Evolutionary conservation across 2,329 filamentous ascomycete species (phyloP).

Genomic region (Parafenestella ontariensis): DNA sequence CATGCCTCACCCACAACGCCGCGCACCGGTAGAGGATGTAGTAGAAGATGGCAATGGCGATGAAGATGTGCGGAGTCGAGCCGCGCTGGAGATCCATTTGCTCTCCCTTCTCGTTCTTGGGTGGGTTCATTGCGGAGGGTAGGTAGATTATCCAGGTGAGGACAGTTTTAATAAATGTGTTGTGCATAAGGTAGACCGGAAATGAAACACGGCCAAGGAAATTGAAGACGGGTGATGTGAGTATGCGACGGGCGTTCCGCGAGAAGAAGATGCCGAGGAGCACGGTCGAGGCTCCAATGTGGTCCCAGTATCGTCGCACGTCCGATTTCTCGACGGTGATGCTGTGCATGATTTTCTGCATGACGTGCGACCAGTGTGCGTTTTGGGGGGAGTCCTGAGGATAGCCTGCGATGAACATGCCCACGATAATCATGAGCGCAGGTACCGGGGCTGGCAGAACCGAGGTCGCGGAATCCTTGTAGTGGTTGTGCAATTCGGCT

Average conservation of each 20-base stretch:
- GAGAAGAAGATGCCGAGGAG: slow-evolving; percentile 62
- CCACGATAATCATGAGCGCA: slow-evolving; percentile 58
- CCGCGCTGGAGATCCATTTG: slow-evolving; percentile 45
- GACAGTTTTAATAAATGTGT: slow-evolving; percentile 65
- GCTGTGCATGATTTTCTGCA: slow-evolving; percentile 52
- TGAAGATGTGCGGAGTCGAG: slow-evolving; percentile 38
- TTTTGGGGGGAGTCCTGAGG: slow-evolving; percentile 64
- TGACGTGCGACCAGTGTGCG: slow-evolving; percentile 61
- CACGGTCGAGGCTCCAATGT: slow-evolving; percentile 58
- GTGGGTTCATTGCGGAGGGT: slow-evolving; percentile 47
- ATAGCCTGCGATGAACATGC: slow-evolving; percentile 66
- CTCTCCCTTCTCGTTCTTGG: slow-evolving; percentile 45
- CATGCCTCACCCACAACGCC: slow-evolving; percentile 41
- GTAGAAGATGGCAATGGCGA: slow-evolving; percentile 45
- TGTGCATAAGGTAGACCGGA: slow-evolving; percentile 70
- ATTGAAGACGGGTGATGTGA: slow-evolving; percentile 63
- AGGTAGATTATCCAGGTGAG: slow-evolving; percentile 66
- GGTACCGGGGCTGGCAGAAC: slow-evolving; percentile 58
- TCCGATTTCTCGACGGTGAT: slow-evolving; percentile 59
- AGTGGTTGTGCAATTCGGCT: slow-evolving; percentile 64
- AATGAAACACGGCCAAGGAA: slow-evolving; percentile 71
- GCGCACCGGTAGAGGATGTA: slow-evolving; percentile 46
- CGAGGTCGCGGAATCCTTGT: slow-evolving; percentile 58
- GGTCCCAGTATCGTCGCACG: slow-evolving; percentile 58
- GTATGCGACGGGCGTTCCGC: slow-evolving; percentile 57